Base-by-base conservation (phyloP, 345 rosid species). In the Gossypium bickii region DNA sequence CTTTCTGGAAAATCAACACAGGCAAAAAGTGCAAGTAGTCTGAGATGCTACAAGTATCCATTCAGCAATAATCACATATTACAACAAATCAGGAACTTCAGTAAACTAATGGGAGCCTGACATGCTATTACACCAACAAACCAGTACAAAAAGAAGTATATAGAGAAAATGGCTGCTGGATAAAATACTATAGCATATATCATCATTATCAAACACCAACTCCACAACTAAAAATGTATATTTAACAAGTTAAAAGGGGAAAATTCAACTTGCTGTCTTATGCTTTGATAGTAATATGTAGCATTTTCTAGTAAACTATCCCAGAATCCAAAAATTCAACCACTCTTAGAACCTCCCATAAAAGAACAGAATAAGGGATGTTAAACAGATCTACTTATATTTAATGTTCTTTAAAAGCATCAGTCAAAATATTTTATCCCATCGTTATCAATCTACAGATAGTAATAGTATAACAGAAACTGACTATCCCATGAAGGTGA, bases 1-100 rank as follows among this genome's bases (percentile, higher is more conserved):
- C 91, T 83, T 90, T 87, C 99, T 93, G 78, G 9, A 74, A 71
- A 81, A 79, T 58, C 65, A 71, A 73, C 38, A 10, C 41, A 61
- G 49, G 18, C 64, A 78, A 67, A 34, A 44, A n/a, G 62, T 57
- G 58, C 15, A 74, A 57, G 52, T 64, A 80, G 64, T 38, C 59
- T 43, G 15, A 67, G 72, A 65, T 55, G 57, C 34, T 53, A 7
- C 1, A 8, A 25, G 24, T 12, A 59, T 38, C 43, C 22, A 45
- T 20, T 58, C 53, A 57, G 66, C 41, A 25, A 44, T 34, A 5
- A 34, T 5, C 73, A 51, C 17, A 27, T 17, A 51, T 69, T 69
- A 27, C 2, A 69, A 25, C 9, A 12, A 38, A 67, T 68, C 7
- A 49, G 22, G 72, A 68, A 49, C 12, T 27, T 51, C 9, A 17